These are phyloP conservation scores for Ustilago trichophora DNA, from an alignment of 1,284 basidiomycete species.

Conservation along the genomic window DNA sequence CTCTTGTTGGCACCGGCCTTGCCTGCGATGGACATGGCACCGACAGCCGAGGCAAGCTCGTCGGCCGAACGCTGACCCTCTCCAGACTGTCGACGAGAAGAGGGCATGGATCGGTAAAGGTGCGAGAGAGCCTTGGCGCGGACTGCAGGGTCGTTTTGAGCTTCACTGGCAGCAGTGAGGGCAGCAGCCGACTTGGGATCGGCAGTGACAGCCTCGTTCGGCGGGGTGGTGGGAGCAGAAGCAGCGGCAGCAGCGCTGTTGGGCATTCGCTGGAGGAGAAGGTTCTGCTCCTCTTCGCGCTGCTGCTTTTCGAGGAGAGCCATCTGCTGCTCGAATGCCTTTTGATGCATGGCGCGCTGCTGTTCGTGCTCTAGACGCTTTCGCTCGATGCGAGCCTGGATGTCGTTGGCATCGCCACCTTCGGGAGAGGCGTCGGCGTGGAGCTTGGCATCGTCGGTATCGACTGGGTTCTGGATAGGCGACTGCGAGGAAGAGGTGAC, in stretches of 20 bases:
- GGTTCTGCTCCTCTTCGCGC: conserved; percentile 48
- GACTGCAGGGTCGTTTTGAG: conserved; percentile 1
- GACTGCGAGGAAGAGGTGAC: conserved; percentile 26
- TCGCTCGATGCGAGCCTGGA: conserved; percentile 47
- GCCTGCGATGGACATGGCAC: conserved; percentile 25
- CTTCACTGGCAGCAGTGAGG: neutral
- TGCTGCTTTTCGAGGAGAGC: conserved; percentile 50
- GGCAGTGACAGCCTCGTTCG: conserved; percentile 19
- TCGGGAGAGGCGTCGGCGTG: conserved; percentile 2
- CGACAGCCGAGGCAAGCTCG: conserved; percentile 27
- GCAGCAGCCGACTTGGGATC: conserved; percentile 20
- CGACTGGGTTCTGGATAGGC: conserved; percentile 10
- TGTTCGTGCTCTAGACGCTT: conserved; percentile 56
- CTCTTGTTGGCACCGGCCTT: conserved; percentile 5
- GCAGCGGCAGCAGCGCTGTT: conserved; percentile 14
- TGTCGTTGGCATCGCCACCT: conserved; percentile 24
- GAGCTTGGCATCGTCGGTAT: conserved; percentile 12
- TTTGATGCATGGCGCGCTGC: conserved; percentile 53
- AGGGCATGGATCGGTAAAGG: conserved; percentile 41
- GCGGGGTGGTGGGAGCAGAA: conserved; percentile 48
- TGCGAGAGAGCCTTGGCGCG: conserved; percentile 10
- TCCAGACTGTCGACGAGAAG: conserved; percentile 37
- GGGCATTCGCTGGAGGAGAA: conserved; percentile 29
- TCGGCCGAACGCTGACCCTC: conserved; percentile 15
- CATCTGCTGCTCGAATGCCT: conserved; percentile 58